A percentile compares a stretch with the other conserved stretches of the same genome.
Conservation (phyloP, 2,329 filamentous ascomycete species). For the Colletotrichum endophyticum region DNA sequence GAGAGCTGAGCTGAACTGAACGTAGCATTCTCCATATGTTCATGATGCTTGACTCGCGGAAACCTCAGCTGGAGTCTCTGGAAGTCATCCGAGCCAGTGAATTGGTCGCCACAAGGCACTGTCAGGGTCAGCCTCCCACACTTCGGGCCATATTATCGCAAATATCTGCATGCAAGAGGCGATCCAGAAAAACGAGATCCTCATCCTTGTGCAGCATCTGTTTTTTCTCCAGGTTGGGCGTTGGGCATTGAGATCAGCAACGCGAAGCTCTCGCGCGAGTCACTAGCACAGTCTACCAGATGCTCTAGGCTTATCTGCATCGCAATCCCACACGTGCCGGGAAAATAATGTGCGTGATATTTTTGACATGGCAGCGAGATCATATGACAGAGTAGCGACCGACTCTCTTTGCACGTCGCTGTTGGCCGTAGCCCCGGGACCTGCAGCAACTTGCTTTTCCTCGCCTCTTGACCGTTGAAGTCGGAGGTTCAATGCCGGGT, state of each 20-base stretch:
- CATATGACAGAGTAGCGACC: neutral
- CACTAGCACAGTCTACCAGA: neutral
- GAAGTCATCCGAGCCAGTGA: neutral
- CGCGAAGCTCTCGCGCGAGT: neutral
- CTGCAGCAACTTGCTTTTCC: neutral
- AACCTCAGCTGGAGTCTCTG: neutral
- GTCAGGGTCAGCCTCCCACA: neutral
- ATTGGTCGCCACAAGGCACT: neutral
- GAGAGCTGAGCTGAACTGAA: neutral
- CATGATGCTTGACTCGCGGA: slow-evolving; percentile 4
- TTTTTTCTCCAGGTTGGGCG: neutral
- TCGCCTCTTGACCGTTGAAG: neutral
- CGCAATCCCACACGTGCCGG: neutral
- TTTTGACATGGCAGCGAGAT: neutral
- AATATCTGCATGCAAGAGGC: neutral
- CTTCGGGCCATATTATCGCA: neutral
- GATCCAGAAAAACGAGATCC: neutral
- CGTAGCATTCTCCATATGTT: neutral
- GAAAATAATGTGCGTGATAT: neutral
- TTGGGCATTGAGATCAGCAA: slow-evolving; percentile 13
- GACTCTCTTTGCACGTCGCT: neutral
- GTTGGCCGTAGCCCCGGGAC: neutral
- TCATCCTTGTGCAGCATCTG: neutral
- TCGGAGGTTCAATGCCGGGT: neutral
- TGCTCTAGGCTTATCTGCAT: neutral